Base-by-base conservation (phyloP, 805 yeast species). In the Saccharomycopsis sp. region DNA sequence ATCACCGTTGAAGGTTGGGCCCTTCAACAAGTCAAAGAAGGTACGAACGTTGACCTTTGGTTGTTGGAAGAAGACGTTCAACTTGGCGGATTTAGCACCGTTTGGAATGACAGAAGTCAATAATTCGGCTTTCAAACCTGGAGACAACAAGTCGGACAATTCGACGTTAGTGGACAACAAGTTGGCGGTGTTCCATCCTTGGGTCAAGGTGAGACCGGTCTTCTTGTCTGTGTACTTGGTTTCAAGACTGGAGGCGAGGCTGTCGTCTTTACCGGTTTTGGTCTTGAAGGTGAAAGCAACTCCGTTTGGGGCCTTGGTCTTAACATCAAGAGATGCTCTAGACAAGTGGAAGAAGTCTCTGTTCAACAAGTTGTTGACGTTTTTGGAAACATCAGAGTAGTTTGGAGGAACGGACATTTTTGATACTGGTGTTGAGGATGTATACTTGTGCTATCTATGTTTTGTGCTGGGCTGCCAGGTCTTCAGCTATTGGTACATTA, bases 121-220 rank as follows among this genome's bases (percentile, higher is more conserved):
- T 70, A 94, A 79, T 76, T 91, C 97, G 67, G 94, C 86, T 80
- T 91, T 92, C 69, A 94, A 82, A 68, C 98, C 97, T 68, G 96
- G 96, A 62, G 97, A 87, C 76, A 92, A 82, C 68, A 90, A 87
- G 75, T 91, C 96, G 60, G 85, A 81, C 69, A 94, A 81, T 79
- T 92, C 97, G 67, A 94, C 81, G 82, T 90, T 92, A 78, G 98
- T 89, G 80, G 83, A 87, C 71, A 94, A 79, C 64, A 87, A 81
- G 75, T 92, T 92, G 74, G 95, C 86, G 68, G 96, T 89, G 79
- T 91, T 86, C 97, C 98, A 91, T 71, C 97, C 97, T 81, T 94
- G 98, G 66, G 97, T 91, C 71, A 94, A 78, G 64, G 97, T 84
- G 70, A 94, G 79, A 64, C 97, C 97, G 62, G 94, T 79, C 63